Conservation (phyloP, 768 basidiomycete genomes). For the Psilocybe sp. region DNA sequence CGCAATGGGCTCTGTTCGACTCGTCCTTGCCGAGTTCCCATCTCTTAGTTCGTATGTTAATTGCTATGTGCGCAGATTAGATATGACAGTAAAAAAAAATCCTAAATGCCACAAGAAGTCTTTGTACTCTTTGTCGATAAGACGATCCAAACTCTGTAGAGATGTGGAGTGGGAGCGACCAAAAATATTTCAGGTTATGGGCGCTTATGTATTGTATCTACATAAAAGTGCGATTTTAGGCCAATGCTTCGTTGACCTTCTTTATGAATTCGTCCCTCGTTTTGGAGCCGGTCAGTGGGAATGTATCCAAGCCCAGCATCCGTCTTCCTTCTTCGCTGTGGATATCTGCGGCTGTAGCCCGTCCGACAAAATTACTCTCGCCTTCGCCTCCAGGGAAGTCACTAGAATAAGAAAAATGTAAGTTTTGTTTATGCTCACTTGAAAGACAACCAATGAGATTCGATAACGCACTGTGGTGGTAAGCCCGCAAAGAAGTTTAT, state of each 20-base stretch:
- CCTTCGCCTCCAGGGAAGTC: slow-evolving; percentile 55
- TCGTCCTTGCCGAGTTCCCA: too few species aligned
- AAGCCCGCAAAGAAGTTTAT: slow-evolving; percentile 43
- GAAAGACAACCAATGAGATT: too few species aligned
- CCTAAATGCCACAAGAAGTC: too few species aligned
- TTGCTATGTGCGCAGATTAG: too few species aligned
- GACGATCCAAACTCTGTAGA: too few species aligned
- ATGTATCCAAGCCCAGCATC: slow-evolving; percentile 42
- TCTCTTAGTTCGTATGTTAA: too few species aligned
- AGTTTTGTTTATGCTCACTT: background rate
- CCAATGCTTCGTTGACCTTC: slow-evolving; percentile 11
- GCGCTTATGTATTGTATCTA: too few species aligned
- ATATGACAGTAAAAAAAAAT: too few species aligned
- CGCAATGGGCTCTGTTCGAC: too few species aligned
- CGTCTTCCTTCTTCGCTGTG: slow-evolving; percentile 31
- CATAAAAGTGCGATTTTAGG: background rate
- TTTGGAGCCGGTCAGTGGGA: slow-evolving; percentile 7
- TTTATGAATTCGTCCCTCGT: slow-evolving; percentile 6
- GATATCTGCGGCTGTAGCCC: slow-evolving; percentile 33
- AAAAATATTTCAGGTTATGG: too few species aligned
- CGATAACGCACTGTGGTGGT: slow-evolving; percentile 43
- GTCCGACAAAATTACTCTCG: slow-evolving; percentile 40
- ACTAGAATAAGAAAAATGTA: slow-evolving; percentile 21
- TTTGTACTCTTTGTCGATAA: too few species aligned
- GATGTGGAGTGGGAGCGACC: too few species aligned